phyloP scores from a whole-genome alignment of 2,329 filamentous ascomycete species.

The Penicillium sp. region DNA sequence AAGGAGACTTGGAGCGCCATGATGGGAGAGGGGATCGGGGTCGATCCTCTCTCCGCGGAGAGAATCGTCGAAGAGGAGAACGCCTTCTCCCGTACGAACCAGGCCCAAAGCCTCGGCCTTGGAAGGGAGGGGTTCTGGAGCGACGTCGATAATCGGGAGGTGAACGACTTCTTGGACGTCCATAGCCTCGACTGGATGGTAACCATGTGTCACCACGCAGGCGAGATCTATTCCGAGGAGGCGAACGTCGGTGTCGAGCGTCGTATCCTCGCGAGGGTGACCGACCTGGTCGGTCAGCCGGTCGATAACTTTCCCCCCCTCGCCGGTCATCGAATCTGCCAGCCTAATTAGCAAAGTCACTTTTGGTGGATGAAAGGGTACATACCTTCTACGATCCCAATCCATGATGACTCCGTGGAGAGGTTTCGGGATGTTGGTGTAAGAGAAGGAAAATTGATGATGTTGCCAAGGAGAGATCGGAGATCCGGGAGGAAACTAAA shows the following conservation, averaged over 20 bases:
- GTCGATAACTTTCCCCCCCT: slow-evolving; percentile 47
- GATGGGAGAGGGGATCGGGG: slow-evolving; percentile 38
- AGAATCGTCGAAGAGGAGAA: slow-evolving; percentile 42
- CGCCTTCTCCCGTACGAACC: slow-evolving; percentile 35
- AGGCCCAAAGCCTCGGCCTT: slow-evolving; percentile 36
- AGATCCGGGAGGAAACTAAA: not conserved
- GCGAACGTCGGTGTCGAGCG: slow-evolving; percentile 35
- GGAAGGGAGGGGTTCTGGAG: slow-evolving; percentile 43
- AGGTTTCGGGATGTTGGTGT: not conserved
- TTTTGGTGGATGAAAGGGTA: not conserved
- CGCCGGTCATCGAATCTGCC: slow-evolving; percentile 43
- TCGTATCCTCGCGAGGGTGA: slow-evolving; percentile 39
- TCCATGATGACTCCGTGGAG: slow-evolving; percentile 27
- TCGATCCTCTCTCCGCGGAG: slow-evolving; percentile 42
- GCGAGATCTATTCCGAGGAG: slow-evolving; percentile 40
- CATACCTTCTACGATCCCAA: slow-evolving; percentile 46
- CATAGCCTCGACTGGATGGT: slow-evolving; percentile 34
- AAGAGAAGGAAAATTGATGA: not conserved
- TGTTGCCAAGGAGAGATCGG: not conserved
- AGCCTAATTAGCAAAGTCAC: slow-evolving; percentile 8
- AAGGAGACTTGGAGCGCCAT: slow-evolving; percentile 45
- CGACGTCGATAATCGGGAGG: slow-evolving; percentile 42
- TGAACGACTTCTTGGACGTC: slow-evolving; percentile 45
- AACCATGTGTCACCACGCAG: slow-evolving; percentile 47
- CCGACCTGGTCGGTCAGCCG: slow-evolving; percentile 32